phyloP scores from a whole-genome alignment of 2,329 filamentous ascomycete species.

The Paramyrothecium roridum region DNA sequence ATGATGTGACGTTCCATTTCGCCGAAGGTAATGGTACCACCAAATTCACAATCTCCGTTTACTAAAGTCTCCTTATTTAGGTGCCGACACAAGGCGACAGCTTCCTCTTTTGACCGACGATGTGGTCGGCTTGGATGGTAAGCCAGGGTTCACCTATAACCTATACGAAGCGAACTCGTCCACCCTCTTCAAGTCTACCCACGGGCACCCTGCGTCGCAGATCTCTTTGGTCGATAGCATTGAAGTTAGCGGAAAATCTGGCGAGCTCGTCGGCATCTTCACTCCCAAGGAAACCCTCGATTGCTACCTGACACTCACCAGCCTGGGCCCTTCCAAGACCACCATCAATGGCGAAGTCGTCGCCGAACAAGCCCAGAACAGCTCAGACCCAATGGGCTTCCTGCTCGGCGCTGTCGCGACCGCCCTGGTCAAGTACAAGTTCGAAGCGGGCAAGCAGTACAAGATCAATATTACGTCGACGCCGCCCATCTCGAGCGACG shows the following conservation, averaged over 20 bases:
- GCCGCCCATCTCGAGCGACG: conserved; percentile 19
- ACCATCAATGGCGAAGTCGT: conserved; percentile 26
- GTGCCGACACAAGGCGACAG: conserved; percentile 21
- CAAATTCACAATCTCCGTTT: not conserved
- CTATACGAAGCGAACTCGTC: not conserved
- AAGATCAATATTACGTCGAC: conserved; percentile 24
- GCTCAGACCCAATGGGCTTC: conserved; percentile 30
- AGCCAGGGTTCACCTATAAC: conserved; percentile 11
- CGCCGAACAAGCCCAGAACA: conserved; percentile 26
- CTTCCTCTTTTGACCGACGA: conserved; percentile 17
- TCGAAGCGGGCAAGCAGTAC: conserved; percentile 26
- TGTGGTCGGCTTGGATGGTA: conserved; percentile 20
- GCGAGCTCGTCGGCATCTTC: not conserved
- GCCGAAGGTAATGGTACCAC: not conserved
- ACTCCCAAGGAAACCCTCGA: not conserved
- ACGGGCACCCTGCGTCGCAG: conserved; percentile 21
- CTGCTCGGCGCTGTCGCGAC: conserved; percentile 24
- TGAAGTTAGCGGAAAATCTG: not conserved
- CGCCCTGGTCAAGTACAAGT: conserved; percentile 11
- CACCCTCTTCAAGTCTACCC: not conserved
- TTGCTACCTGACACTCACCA: conserved; percentile 28
- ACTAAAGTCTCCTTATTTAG: conserved; percentile 6
- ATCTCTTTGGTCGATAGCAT: conserved; percentile 12
- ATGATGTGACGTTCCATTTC: not conserved
- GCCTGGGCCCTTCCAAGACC: conserved; percentile 25